Conservation (phyloP, 257 asterid species). For the Phtheirospermum japonicum region DNA sequence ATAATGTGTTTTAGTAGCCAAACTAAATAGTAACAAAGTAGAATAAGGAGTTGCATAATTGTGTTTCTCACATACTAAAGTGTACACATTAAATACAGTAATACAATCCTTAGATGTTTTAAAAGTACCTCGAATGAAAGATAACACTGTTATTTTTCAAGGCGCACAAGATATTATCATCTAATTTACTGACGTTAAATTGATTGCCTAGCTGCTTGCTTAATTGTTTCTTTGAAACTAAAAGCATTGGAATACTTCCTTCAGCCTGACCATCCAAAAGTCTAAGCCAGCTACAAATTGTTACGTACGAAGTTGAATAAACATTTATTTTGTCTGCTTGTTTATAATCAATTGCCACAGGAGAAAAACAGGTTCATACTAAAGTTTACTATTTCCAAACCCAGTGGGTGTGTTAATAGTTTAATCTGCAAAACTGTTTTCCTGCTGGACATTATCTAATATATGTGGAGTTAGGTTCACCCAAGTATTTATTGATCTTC, state of each 20-base stretch:
- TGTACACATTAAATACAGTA: neutral
- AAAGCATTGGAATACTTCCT: constrained; percentile 20
- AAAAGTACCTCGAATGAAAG: neutral
- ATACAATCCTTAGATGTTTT: neutral
- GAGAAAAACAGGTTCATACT: constrained; percentile 21
- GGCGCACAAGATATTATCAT: neutral
- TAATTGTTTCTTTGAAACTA: constrained; percentile 8
- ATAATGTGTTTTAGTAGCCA: neutral
- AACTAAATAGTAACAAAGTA: constrained; percentile 4
- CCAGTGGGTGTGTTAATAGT: neutral
- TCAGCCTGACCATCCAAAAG: constrained; percentile 12
- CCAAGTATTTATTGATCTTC: constrained; percentile 15
- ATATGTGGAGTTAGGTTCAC: constrained; percentile 3
- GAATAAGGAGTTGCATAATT: neutral
- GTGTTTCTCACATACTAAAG: constrained; percentile 5
- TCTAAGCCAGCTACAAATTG: constrained; percentile 20
- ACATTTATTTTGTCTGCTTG: constrained; percentile 7
- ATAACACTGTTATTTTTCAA: neutral
- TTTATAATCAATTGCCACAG: constrained; percentile 10
- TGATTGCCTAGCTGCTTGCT: neutral
- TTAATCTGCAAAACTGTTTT: neutral
- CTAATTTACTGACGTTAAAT: neutral
- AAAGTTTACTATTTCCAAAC: constrained; percentile 7
- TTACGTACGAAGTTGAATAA: constrained; percentile 19
- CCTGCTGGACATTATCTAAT: constrained; percentile 5